Base-by-base conservation (phyloP, 495 filamentous ascomycete genomes). In the Terfezia boudieri region DNA sequence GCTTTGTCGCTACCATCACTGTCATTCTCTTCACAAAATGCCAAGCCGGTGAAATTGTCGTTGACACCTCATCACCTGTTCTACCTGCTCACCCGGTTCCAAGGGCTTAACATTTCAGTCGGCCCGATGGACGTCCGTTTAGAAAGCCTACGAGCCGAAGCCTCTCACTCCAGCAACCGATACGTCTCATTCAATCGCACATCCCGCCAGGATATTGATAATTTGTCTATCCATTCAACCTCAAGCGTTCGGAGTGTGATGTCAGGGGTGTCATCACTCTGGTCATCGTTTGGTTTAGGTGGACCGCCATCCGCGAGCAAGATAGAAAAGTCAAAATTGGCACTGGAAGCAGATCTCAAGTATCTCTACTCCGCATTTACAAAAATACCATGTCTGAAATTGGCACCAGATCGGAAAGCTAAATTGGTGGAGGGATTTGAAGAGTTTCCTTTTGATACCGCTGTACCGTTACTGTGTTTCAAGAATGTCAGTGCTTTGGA, bases 311-410 rank as follows among this genome's bases (percentile, higher is more conserved):
- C 82, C 26, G 74, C 76, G 36, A 78, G 84, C 60, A 86, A 85
- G 61, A 80, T 77, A 23, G 90, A 93, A 66, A 86, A 81, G 67
- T 83, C 86, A 67, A 88, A 90, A 63, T 80, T 82, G 36, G 84
- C 84, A 32, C 66, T 89, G 51, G 78, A 87, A 60, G 78, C 79
- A 32, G 90, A 98, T 63, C 69, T 93, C 50, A 94, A 86, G 67
- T 96, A 98, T 66, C 74, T 98, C 9, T 98, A 94, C 68, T 94
- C 90, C 17, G 86, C 90, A 55, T 96, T 96, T 67, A 98, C 90
- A 63, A 98, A 98, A 70, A 93, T 96, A 54, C 90, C 90, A 4
- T 93, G 83, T 61, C 71, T 98, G 48, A 79, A 81, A 55, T 71
- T 98, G 51, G 78, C 87, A 50, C 88, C 88, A 8, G 90, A 96